Conservation (phyloP, 495 filamentous ascomycete species). For the Aspergillus funiculosus region DNA sequence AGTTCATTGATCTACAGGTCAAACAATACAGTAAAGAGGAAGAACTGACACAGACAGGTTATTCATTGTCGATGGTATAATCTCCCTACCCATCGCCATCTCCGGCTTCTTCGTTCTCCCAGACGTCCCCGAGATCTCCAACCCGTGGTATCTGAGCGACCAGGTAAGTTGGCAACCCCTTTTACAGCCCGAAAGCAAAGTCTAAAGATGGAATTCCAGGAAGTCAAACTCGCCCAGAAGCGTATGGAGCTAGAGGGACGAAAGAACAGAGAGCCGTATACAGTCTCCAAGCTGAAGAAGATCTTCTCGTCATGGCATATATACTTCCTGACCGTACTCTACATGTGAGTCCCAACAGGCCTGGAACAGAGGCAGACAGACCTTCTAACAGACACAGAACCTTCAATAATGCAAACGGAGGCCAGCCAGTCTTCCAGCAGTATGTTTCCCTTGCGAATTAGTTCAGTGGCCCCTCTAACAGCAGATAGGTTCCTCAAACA, state of each 20-base stretch:
- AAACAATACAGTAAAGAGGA: neutral
- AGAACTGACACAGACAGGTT: slow-evolving; percentile 21
- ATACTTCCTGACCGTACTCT: slow-evolving; percentile 40
- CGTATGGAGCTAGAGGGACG: slow-evolving; percentile 47
- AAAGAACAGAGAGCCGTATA: slow-evolving; percentile 39
- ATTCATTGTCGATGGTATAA: slow-evolving; percentile 42
- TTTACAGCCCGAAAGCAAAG: neutral
- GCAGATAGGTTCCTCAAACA: slow-evolving; percentile 34
- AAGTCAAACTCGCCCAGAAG: slow-evolving; percentile 37
- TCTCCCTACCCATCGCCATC: slow-evolving; percentile 44
- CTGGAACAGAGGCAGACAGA: neutral
- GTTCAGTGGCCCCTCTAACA: neutral
- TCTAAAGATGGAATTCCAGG: slow-evolving; percentile 24
- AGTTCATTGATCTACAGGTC: too few species aligned
- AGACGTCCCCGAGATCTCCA: slow-evolving; percentile 55
- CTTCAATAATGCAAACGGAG: slow-evolving; percentile 35
- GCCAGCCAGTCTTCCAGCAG: slow-evolving; percentile 37
- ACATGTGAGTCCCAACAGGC: slow-evolving; percentile 25
- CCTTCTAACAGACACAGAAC: slow-evolving; percentile 16
- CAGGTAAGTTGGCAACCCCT: slow-evolving; percentile 24
- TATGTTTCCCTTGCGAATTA: slow-evolving; percentile 11
- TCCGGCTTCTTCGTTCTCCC: slow-evolving; percentile 56
- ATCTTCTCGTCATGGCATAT: slow-evolving; percentile 52
- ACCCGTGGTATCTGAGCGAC: slow-evolving; percentile 44
- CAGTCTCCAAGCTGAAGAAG: slow-evolving; percentile 43